phyloP scores from a whole-genome alignment of 345 rosid species.

The Dimocarpus longan region DNA sequence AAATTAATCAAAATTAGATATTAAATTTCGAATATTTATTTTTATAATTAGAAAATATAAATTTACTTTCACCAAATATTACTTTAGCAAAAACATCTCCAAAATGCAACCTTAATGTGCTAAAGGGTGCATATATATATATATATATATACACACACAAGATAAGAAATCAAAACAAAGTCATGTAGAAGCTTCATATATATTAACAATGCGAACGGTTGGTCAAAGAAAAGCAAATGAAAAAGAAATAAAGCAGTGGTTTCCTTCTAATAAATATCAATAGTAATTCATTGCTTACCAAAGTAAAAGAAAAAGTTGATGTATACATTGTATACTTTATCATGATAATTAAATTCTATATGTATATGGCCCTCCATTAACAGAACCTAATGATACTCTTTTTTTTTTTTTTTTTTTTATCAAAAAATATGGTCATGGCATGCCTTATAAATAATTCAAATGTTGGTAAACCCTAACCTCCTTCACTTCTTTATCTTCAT shows the following conservation, averaged over 20 bases:
- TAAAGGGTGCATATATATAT: background rate
- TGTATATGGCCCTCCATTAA: slow-evolving; percentile 15
- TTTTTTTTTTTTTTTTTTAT: background rate
- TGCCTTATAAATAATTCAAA: slow-evolving; percentile 17
- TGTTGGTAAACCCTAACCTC: background rate
- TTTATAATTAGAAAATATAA: too few relatives aligned
- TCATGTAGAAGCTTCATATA: background rate
- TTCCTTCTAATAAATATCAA: background rate
- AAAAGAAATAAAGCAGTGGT: background rate
- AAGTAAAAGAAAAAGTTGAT: background rate
- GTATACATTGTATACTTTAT: background rate
- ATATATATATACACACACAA: too few relatives aligned
- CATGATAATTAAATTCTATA: slow-evolving; percentile 4
- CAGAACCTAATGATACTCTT: slow-evolving; percentile 11
- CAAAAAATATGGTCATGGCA: background rate
- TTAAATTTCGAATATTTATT: too few relatives aligned
- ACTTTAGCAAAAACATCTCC: background rate
- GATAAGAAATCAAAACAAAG: background rate
- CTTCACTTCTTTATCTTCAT: background rate
- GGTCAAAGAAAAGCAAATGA: background rate
- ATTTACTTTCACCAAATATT: too few relatives aligned
- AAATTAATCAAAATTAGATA: too few relatives aligned
- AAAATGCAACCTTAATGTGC: background rate
- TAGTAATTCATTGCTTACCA: background rate
- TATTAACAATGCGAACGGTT: background rate